Evolutionary conservation across 2,329 filamentous ascomycete species (phyloP).

Genomic region (Dendryphion nanum): DNA sequence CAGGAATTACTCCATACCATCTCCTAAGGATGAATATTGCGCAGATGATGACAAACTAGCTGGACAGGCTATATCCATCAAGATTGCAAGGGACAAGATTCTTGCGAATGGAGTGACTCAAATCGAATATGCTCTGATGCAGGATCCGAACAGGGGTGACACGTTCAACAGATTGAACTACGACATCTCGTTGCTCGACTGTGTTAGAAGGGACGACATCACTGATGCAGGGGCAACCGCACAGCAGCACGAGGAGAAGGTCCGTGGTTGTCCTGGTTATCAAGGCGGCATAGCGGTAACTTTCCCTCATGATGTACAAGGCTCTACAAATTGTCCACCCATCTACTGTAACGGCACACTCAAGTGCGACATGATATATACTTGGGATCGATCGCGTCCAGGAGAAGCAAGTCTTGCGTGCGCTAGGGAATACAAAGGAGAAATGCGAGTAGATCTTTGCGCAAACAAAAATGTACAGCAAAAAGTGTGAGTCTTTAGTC

Average conservation of each 20-base stretch:
- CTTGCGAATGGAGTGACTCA: slow-evolving; percentile 6
- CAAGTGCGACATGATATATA: slow-evolving; percentile 12
- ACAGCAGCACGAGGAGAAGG: slow-evolving; percentile 7
- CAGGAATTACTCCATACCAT: not conserved
- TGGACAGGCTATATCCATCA: slow-evolving; percentile 11
- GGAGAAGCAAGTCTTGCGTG: slow-evolving; percentile 15
- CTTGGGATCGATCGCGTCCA: slow-evolving; percentile 14
- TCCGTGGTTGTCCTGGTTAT: slow-evolving; percentile 16
- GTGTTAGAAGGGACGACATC: slow-evolving; percentile 2
- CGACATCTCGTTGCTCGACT: slow-evolving; percentile 16
- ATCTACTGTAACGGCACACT: slow-evolving; percentile 9
- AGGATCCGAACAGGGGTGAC: slow-evolving; percentile 2
- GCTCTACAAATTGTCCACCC: slow-evolving; percentile 6
- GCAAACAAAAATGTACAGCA: not conserved
- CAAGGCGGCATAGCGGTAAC: slow-evolving; percentile 9
- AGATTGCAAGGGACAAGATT: slow-evolving; percentile 4
- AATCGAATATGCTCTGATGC: slow-evolving; percentile 11
- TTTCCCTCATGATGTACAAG: slow-evolving; percentile 2
- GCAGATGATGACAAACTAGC: slow-evolving; percentile 9
- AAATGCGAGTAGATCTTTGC: slow-evolving; percentile 7
- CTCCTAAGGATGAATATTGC: not conserved
- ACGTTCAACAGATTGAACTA: slow-evolving; percentile 10
- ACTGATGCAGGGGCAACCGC: slow-evolving; percentile 9
- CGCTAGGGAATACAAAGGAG: slow-evolving; percentile 11
- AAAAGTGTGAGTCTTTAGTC: slow-evolving; percentile 3